Conservation (phyloP, 2,329 filamentous ascomycete species). For the Amphichorda felina region DNA sequence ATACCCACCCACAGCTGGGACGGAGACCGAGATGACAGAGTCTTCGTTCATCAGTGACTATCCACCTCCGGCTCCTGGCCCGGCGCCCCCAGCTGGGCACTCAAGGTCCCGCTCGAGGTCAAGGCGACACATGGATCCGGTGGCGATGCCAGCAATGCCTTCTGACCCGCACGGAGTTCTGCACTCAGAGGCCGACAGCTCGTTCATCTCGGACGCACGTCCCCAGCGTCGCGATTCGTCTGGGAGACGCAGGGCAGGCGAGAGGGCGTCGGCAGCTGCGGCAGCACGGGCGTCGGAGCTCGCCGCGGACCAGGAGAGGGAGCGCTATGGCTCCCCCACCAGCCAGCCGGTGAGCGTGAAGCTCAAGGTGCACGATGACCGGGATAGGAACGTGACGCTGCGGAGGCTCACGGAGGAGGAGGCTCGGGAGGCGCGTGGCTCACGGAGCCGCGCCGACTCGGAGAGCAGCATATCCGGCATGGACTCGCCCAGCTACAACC, state of each 20-base stretch:
- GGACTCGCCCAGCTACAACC: constrained; percentile 34
- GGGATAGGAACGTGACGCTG: constrained; percentile 48
- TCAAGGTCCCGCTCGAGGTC: constrained; percentile 20
- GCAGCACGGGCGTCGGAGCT: constrained; percentile 33
- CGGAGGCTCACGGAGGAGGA: constrained; percentile 51
- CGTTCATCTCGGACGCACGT: constrained; percentile 19
- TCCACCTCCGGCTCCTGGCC: constrained; percentile 10
- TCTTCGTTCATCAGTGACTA: constrained; percentile 18
- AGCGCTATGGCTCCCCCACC: constrained; percentile 25
- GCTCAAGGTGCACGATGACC: constrained; percentile 48
- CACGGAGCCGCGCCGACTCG: constrained; percentile 33
- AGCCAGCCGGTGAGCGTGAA: constrained; percentile 44
- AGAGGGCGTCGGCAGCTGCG: constrained; percentile 33
- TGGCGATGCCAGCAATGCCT: constrained; percentile 43
- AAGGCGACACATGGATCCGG: constrained; percentile 21
- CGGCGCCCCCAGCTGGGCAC: constrained; percentile 1
- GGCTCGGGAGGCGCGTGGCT: constrained; percentile 28
- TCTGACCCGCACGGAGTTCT: constrained; percentile 30
- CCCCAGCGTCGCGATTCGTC: constrained; percentile 31
- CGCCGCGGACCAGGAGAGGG: constrained; percentile 33
- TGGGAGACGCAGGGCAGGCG: constrained; percentile 30
- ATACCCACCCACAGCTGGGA: constrained; percentile 12
- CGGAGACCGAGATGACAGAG: constrained; percentile 19
- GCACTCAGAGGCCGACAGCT: constrained; percentile 14
- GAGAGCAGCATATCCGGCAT: constrained; percentile 43